Percentiles rank a stretch among this genome's conserved stretches.
phyloP scores from a whole-genome alignment of 2,329 filamentous ascomycete genomes.

The Penicillium psychrosexuale region DNA sequence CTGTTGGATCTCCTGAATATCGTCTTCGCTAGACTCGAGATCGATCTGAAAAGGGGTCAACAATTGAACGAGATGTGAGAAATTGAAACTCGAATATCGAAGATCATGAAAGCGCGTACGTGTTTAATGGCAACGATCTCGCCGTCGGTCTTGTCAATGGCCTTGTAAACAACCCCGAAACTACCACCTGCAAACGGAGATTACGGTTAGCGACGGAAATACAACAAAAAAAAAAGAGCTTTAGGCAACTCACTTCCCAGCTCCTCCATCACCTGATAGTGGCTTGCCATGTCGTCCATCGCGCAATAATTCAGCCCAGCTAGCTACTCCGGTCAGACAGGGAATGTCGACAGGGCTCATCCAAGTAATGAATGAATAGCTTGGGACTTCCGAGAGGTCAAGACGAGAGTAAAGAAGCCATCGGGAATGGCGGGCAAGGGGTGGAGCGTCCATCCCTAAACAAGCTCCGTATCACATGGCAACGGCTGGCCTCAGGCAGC shows the following conservation, averaged over 20 bases:
- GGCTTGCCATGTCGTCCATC: conserved; percentile 65
- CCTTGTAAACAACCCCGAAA: conserved; percentile 96
- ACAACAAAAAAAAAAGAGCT: not conserved
- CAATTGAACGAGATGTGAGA: not conserved
- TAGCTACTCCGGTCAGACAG: conserved; percentile 19
- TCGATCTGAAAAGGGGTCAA: conserved; percentile 67
- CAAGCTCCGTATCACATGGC: conserved; percentile 24
- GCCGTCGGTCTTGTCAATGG: conserved; percentile 83
- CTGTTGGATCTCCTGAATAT: conserved; percentile 96
- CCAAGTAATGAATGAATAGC: conserved; percentile 10
- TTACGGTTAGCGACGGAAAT: conserved; percentile 16
- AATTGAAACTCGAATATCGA: not conserved
- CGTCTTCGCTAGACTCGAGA: conserved; percentile 96
- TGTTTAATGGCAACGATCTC: conserved; percentile 97
- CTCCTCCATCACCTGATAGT: conserved; percentile 95
- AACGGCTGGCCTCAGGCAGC: conserved; percentile 12
- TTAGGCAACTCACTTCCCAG: conserved; percentile 70
- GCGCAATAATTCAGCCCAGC: conserved; percentile 18
- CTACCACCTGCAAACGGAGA: conserved; percentile 67
- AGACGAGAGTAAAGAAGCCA: conserved; percentile 5
- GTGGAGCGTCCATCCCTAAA: conserved; percentile 26
- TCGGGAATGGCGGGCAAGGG: conserved; percentile 15
- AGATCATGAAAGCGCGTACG: conserved; percentile 52
- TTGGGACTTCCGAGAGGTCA: conserved; percentile 4
- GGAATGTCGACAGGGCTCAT: conserved; percentile 14